Evolutionary conservation across 345 rosid species (phyloP).

Genomic region (Eucalyptus fibrosa): DNA sequence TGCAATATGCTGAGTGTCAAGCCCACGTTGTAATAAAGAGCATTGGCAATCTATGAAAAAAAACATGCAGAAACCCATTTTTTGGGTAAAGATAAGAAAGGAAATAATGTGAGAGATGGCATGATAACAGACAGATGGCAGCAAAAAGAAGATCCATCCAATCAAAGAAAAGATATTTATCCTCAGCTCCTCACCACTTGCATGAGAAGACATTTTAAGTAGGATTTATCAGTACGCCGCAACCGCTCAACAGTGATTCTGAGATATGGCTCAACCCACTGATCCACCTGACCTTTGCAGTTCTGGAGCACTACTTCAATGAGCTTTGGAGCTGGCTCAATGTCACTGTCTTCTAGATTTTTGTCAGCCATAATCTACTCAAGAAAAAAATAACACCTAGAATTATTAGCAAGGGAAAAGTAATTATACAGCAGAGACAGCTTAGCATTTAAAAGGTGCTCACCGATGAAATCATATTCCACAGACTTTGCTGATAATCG

Average conservation of each 20-base stretch:
- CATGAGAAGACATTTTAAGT: conserved; percentile 84
- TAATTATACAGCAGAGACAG: not conserved
- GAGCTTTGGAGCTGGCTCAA: conserved; percentile 97
- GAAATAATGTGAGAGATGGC: not conserved
- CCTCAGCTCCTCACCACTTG: conserved; percentile 73
- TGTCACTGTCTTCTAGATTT: conserved; percentile 83
- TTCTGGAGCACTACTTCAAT: conserved; percentile 96
- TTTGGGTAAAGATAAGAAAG: not conserved
- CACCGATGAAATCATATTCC: conserved; percentile 86
- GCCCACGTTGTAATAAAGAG: conserved; percentile 76
- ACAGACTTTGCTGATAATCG: conserved; percentile 92
- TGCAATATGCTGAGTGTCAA: conserved; percentile 74
- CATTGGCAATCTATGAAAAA: conserved; percentile 74
- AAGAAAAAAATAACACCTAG: not conserved
- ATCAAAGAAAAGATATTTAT: not conserved
- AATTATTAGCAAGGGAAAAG: not conserved
- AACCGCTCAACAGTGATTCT: conserved; percentile 75
- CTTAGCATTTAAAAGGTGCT: conserved; percentile 16
- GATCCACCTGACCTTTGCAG: conserved; percentile 98
- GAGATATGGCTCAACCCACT: conserved; percentile 92
- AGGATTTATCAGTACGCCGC: conserved; percentile 62
- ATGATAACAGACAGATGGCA: not conserved
- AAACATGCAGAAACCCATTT: not conserved
- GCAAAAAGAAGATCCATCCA: not conserved
- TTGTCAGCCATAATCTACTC: conserved; percentile 69